Conservation (phyloP, 768 basidiomycete species). For the Mycena sanguinolenta region DNA sequence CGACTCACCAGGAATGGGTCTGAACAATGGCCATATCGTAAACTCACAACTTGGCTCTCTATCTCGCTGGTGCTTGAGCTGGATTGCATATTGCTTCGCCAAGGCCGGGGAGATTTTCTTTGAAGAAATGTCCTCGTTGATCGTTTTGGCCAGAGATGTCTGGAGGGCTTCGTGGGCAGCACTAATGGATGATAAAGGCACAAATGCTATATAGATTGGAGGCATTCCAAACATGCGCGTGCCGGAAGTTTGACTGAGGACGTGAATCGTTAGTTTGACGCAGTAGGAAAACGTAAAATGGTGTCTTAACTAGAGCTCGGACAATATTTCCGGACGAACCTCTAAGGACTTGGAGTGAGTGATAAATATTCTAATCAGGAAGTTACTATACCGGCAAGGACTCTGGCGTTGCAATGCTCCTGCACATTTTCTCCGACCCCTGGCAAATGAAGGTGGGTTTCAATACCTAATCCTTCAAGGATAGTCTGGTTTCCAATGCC, state of each 20-base stretch:
- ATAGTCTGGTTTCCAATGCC: constrained; percentile 38
- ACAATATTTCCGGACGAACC: neutral
- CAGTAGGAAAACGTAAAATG: neutral
- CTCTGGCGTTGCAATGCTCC: constrained; percentile 44
- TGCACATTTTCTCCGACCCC: constrained; percentile 50
- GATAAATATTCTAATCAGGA: neutral
- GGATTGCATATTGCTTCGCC: constrained; percentile 49
- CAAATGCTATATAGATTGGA: constrained; percentile 14
- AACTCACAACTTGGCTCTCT: constrained; percentile 27
- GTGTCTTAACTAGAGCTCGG: constrained; percentile 12
- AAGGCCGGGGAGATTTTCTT: constrained; percentile 35
- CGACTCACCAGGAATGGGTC: constrained; percentile 38
- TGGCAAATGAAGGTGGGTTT: constrained; percentile 41
- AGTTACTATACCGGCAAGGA: neutral
- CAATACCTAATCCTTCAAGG: constrained; percentile 34
- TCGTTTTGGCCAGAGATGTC: neutral
- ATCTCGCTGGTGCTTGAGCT: constrained; percentile 40
- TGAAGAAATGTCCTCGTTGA: neutral
- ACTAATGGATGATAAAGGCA: constrained; percentile 23
- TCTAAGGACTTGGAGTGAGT: constrained; percentile 1
- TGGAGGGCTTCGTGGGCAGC: constrained; percentile 10
- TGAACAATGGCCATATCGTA: constrained; percentile 18
- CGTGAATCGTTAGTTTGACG: neutral
- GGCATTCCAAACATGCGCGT: neutral
- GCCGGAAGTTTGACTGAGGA: constrained; percentile 37